Evolutionary conservation across 2,329 filamentous ascomycete species (phyloP).

Genomic region (Stenocarpella maydis): DNA sequence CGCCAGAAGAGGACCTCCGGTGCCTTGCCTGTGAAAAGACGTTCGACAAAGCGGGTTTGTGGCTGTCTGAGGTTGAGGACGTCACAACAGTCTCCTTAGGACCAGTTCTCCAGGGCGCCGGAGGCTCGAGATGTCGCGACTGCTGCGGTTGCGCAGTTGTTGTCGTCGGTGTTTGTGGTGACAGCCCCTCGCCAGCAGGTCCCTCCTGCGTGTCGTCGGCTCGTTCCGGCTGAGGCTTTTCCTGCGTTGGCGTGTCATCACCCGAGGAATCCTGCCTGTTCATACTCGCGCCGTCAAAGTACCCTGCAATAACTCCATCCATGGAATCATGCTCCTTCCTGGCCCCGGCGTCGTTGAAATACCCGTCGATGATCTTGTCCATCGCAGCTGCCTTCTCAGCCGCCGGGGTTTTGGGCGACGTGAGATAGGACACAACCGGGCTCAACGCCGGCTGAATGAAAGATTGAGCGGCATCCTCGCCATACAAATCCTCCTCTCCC

Average conservation of each 20-base stretch:
- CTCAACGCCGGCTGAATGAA: constrained; percentile 68
- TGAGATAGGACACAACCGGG: constrained; percentile 62
- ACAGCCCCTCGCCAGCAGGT: neutral
- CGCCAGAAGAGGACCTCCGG: constrained; percentile 61
- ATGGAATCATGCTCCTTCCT: constrained; percentile 29
- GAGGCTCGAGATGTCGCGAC: constrained; percentile 36
- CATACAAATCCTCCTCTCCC: constrained; percentile 50
- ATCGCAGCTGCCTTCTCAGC: constrained; percentile 66
- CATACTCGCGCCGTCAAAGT: constrained; percentile 10
- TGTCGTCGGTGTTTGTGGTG: constrained; percentile 2
- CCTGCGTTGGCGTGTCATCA: constrained; percentile 11
- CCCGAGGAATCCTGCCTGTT: constrained; percentile 16
- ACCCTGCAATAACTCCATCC: constrained; percentile 22
- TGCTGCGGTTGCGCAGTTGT: constrained; percentile 32
- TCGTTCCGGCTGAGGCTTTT: neutral
- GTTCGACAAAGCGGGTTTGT: constrained; percentile 51
- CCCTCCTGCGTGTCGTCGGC: neutral
- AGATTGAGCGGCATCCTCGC: constrained; percentile 65
- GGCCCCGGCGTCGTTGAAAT: constrained; percentile 43
- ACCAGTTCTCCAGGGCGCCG: constrained; percentile 52
- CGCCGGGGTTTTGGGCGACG: constrained; percentile 62
- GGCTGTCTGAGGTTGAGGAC: constrained; percentile 35
- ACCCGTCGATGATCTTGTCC: constrained; percentile 50
- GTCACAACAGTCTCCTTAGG: constrained; percentile 48
- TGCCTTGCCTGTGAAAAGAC: constrained; percentile 58